A percentile compares a stretch with the other conserved stretches of the same genome.
phyloP scores from a whole-genome alignment of 352 stramenopile species.

The Globisporangium uncinulatum region DNA sequence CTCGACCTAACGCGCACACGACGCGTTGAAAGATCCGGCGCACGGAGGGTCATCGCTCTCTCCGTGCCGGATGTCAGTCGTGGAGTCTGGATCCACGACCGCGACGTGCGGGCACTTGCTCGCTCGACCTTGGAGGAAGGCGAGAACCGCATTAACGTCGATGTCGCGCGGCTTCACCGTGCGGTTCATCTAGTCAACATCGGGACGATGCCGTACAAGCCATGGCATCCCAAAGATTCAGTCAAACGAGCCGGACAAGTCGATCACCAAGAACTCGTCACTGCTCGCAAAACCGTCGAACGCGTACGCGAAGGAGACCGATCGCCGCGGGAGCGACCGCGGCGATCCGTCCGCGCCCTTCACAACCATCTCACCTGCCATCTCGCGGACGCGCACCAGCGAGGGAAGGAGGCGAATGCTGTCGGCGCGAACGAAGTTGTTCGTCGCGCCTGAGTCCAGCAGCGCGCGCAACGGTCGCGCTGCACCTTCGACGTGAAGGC shows the following conservation, averaged over 20 bases:
- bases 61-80: background rate
- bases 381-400: background rate
- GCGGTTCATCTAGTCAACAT: conserved; percentile 15
- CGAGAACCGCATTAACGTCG: too few species aligned
- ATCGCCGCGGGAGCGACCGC: conserved; percentile 7
- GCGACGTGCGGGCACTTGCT: conserved; percentile 4
- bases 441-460: background rate
- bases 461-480: background rate
- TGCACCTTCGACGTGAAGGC: conserved; percentile 12
- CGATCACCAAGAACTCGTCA: conserved; percentile 25
- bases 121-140: background rate
- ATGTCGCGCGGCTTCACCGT: too few species aligned
- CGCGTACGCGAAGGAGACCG: conserved; percentile 9
- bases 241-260: conserved; percentile 19
- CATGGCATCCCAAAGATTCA: conserved; percentile 27
- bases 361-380: too few species aligned
- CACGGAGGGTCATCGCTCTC: too few species aligned
- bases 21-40: too few species aligned
- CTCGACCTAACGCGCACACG: too few species aligned
- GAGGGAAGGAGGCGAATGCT: background rate
- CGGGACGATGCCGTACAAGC: conserved; percentile 16
- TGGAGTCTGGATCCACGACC: conserved; percentile 15
- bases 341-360: conserved; percentile 4
- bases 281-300: conserved; percentile 16
- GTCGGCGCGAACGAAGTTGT: background rate